Conservation (phyloP, 2,329 filamentous ascomycete species). For the Neonectria ditissima region DNA sequence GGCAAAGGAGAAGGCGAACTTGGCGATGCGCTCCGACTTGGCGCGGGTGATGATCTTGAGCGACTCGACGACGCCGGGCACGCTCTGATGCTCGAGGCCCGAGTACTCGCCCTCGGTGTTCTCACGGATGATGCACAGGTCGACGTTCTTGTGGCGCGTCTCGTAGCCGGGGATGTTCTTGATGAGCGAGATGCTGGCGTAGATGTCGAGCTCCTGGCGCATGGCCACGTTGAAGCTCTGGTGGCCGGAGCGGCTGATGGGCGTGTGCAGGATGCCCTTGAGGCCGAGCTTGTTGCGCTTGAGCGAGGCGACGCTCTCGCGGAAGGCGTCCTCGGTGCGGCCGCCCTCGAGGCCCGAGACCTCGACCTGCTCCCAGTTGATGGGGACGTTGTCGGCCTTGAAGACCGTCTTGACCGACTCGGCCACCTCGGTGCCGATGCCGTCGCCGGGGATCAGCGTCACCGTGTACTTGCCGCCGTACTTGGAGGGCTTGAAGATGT, state of each 20-base stretch:
- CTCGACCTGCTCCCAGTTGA: slow-evolving; percentile 99
- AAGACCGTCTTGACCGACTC: slow-evolving; percentile 99
- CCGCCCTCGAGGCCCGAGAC: slow-evolving; percentile 90
- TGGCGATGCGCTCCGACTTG: slow-evolving; percentile 99
- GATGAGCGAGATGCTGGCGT: slow-evolving; percentile 96
- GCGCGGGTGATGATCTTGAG: slow-evolving; percentile 99
- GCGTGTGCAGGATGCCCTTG: slow-evolving; percentile 98
- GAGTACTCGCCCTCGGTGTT: slow-evolving; percentile 99
- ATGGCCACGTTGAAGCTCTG: slow-evolving; percentile 99
- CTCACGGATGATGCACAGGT: slow-evolving; percentile 99
- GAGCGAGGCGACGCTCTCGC: slow-evolving; percentile 93
- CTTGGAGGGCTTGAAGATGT: slow-evolving; percentile 99
- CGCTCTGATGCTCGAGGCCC: slow-evolving; percentile 97
- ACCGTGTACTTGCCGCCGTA: slow-evolving; percentile 99
- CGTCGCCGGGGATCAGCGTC: slow-evolving; percentile 97
- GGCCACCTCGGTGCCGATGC: slow-evolving; percentile 97
- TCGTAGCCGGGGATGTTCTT: slow-evolving; percentile 99
- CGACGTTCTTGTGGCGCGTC: slow-evolving; percentile 96
- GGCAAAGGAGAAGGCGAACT: slow-evolving; percentile 98
- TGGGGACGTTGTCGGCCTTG: slow-evolving; percentile 98
- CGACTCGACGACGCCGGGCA: slow-evolving; percentile 95
- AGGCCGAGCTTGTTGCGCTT: slow-evolving; percentile 99
- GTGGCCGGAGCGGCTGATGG: slow-evolving; percentile 95
- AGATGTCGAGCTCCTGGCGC: slow-evolving; percentile 99
- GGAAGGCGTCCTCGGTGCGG: slow-evolving; percentile 94